Percentiles rank a stretch among this genome's conserved stretches.
Evolutionary conservation across 2,329 filamentous ascomycete genomes (phyloP).

Genomic region (Xylogone sp.): DNA sequence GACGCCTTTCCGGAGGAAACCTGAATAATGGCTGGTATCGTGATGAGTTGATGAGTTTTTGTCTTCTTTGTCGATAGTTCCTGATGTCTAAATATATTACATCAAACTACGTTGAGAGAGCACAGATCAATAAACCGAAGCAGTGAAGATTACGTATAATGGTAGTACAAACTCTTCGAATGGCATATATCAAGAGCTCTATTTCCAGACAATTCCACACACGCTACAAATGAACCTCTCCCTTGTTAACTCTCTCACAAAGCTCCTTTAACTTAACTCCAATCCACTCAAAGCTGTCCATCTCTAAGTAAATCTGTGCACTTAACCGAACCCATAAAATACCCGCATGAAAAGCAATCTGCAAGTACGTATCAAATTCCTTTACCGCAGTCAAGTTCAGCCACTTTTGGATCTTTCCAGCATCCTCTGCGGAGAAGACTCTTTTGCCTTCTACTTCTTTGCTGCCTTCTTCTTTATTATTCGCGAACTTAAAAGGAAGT

Average conservation of each 20-base stretch:
- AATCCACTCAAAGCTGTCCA: conserved; percentile 72
- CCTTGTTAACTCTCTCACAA: conserved; percentile 44
- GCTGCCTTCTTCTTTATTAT: conserved; percentile 16
- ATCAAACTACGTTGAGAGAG: too few species aligned
- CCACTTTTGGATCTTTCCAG: conserved; percentile 52
- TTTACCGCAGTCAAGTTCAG: conserved; percentile 37
- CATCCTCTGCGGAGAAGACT: conserved; percentile 33
- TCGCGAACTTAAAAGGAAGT: conserved; percentile 52
- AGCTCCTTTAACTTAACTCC: conserved; percentile 40
- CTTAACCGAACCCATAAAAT: conserved; percentile 70
- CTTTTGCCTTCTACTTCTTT: background rate
- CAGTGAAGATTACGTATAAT: too few species aligned
- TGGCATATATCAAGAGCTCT: too few species aligned
- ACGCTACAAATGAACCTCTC: too few species aligned
- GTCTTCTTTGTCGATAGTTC: too few species aligned
- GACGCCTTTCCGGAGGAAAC: too few species aligned
- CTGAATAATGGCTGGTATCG: too few species aligned
- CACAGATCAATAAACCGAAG: too few species aligned
- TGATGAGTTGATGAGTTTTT: too few species aligned
- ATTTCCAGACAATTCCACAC: too few species aligned
- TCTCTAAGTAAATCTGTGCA: conserved; percentile 77
- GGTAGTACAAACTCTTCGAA: too few species aligned
- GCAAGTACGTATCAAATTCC: conserved; percentile 62
- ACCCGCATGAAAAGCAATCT: conserved; percentile 53
- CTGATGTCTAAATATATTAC: too few species aligned